These are phyloP conservation scores for Murraya koenigii DNA, from an alignment of 345 rosid species.

Conservation along the genomic window DNA sequence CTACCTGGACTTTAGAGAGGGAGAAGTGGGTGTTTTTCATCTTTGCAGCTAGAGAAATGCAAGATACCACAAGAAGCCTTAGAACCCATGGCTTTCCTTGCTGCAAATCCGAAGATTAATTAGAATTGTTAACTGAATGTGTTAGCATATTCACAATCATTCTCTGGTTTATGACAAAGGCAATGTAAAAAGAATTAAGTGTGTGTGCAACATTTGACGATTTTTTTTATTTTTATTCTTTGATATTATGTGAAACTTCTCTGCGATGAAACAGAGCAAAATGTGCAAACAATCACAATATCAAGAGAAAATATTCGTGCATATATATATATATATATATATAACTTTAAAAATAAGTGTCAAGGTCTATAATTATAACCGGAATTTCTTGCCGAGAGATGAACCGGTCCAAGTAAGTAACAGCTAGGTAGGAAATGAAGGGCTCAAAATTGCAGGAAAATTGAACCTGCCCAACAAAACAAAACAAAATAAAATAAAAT, in stretches of 20 bases:
- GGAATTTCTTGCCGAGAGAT: constrained; percentile 33
- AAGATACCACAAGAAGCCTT: constrained; percentile 36
- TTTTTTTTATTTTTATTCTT: not conserved
- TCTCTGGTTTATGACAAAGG: not conserved
- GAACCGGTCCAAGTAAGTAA: constrained; percentile 55
- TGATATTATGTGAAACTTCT: not conserved
- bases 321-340: not conserved
- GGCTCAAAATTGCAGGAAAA: constrained; percentile 35
- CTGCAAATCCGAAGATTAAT: constrained; percentile 24
- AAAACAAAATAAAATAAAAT: not conserved
- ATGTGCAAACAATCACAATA: not conserved
- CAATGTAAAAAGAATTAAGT: not conserved
- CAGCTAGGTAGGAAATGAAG: constrained; percentile 39
- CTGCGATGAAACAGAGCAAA: not conserved
- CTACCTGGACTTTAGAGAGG: constrained; percentile 36
- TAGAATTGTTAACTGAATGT: not conserved
- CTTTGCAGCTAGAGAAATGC: constrained; percentile 50
- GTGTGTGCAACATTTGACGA: not conserved
- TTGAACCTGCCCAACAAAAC: constrained; percentile 14
- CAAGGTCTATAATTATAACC: constrained; percentile 14
- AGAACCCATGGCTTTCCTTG: constrained; percentile 43
- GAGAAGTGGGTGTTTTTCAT: constrained; percentile 35
- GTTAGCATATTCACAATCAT: not conserved
- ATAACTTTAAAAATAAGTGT: not conserved
- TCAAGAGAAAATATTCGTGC: not conserved